Evolutionary conservation across 176 grass and related monocot species (phyloP), one percentile per base, ranked within the genome.

Genomic region (Eragrostis nindensis): DNA sequence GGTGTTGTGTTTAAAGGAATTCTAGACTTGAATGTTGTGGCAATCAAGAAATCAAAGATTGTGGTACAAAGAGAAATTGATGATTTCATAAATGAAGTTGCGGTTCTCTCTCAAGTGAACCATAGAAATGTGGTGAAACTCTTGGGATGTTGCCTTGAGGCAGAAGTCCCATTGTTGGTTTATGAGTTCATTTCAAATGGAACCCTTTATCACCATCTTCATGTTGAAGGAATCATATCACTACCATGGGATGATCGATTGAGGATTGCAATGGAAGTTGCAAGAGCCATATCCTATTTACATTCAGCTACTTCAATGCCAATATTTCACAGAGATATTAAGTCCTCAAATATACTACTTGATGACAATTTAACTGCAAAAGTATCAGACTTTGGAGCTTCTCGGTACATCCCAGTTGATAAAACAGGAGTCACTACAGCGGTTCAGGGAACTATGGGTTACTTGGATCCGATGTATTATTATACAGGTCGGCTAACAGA

Each of bases 111-210:
- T 3, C 77, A 86, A 75, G 75, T 89, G 27, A 92, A 88, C 36
- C 91, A 94, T 25, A 88, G 74, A 38, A 94, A 91, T 22, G 56
- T 90, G 0, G 88, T 94, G 27, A 94, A 88, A 24, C 73, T 94
- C 2, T 30, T 85, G 0, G 91, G 88, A 17, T 94, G 91, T 59
- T 91, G 88, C 86, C 76, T 86, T 25, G 90, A 86, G 77, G 78
- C 86, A n/a, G 86, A 86, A 54, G 90, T 92, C n/a, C 86, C 86
- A 0, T 61, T 92, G 29, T 48, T 92, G 48, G 82, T 86, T 16
- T 92, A 88, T 3, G 90, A 92, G 70, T 92, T 92, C n/a, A 83
- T 92, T 32, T 85, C 90, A 62, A 92, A 89, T 72, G 90, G 83
- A 38, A 82, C 74, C n/a, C 86, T 92, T 78, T 52, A 62, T 12